Conservation (phyloP, 2,329 filamentous ascomycete species). For the Magnaporthiopsis rhizophila region DNA sequence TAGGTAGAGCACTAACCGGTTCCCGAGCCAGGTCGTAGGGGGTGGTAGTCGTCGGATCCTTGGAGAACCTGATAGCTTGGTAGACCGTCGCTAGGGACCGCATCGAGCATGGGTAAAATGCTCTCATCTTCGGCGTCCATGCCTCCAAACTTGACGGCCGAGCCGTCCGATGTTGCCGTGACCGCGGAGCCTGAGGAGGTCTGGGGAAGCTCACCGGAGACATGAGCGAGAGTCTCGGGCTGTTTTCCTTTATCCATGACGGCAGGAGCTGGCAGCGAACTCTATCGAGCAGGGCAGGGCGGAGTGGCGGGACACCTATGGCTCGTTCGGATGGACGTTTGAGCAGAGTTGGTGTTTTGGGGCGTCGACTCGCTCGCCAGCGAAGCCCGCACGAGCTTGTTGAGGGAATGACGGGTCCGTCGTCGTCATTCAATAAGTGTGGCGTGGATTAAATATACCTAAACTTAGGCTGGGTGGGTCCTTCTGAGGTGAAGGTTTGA, state of each 20-base stretch:
- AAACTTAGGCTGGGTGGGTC: not conserved
- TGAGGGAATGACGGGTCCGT: not conserved
- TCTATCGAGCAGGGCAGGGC: not conserved
- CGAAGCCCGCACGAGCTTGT: not conserved
- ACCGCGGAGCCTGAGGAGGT: not conserved
- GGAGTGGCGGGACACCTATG: not conserved
- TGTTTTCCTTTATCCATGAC: not conserved
- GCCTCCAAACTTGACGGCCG: conserved; percentile 21
- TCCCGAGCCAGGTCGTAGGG: conserved; percentile 3
- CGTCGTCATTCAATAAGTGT: not conserved
- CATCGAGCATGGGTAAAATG: conserved; percentile 22
- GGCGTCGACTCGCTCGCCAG: not conserved
- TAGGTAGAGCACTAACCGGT: not conserved
- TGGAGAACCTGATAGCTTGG: conserved; percentile 14
- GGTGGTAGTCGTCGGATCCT: conserved; percentile 12
- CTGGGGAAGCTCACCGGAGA: not conserved
- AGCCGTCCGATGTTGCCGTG: not conserved
- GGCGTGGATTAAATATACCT: not conserved
- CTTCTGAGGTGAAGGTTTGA: not conserved
- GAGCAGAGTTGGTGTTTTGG: not conserved
- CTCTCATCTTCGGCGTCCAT: conserved; percentile 28
- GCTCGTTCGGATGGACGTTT: no score
- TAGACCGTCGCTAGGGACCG: conserved; percentile 18
- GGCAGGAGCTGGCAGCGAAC: not conserved
- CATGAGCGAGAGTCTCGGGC: not conserved